Conservation (phyloP, 306 rosid species). For the Quercus gilva region DNA sequence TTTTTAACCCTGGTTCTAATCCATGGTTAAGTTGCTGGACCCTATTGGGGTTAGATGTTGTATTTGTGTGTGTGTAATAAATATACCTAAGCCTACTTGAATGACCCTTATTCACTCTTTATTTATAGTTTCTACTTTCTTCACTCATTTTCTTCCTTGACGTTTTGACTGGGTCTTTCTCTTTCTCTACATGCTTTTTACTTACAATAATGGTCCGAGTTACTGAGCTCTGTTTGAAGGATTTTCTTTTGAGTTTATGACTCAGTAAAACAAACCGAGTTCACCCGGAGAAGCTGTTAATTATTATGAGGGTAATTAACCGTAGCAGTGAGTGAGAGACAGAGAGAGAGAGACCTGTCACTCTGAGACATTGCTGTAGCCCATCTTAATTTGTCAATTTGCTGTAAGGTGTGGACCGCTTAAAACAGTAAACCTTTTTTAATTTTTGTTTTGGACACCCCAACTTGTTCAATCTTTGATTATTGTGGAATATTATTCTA, state of each 20-base stretch:
- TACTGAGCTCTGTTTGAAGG: background rate
- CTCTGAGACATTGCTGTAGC: constrained; percentile 59
- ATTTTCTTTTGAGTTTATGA: background rate
- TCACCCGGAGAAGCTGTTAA: constrained; percentile 21
- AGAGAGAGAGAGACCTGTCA: constrained; percentile 38
- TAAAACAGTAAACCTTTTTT: background rate
- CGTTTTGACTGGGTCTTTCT: background rate
- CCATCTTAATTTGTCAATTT: constrained; percentile 52
- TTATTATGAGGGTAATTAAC: background rate
- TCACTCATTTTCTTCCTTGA: background rate
- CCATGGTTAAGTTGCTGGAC: constrained; percentile 78
- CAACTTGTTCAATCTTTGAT: background rate
- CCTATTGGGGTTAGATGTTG: constrained; percentile 55
- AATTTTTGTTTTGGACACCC: background rate
- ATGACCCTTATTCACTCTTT: background rate
- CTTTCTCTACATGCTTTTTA: too few species aligned
- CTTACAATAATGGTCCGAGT: background rate
- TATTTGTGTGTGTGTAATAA: constrained; percentile 45
- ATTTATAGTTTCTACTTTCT: background rate
- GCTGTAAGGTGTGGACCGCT: constrained; percentile 32
- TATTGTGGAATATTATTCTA: too few species aligned
- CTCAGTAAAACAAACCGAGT: constrained; percentile 18
- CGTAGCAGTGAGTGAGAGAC: background rate
- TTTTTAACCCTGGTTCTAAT: constrained; percentile 91
- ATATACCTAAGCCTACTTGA: constrained; percentile 26